These are phyloP conservation scores for Lecanosticta acicola DNA, from an alignment of 2,329 filamentous ascomycete genomes.

Conservation along the genomic window DNA sequence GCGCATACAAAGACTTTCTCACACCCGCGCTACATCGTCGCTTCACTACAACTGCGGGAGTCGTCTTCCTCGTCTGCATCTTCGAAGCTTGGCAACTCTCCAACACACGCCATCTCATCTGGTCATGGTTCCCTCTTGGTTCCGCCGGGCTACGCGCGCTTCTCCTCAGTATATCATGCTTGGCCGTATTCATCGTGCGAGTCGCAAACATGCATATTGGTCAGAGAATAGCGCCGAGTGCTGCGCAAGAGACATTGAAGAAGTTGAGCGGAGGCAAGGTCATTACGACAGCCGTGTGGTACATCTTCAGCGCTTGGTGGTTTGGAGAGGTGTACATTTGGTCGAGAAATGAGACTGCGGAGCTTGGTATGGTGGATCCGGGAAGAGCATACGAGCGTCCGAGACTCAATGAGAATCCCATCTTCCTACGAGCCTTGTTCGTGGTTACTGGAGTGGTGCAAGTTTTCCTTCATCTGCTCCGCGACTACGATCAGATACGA, in stretches of 20 bases:
- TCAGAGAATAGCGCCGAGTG: constrained; percentile 60
- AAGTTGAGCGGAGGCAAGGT: constrained; percentile 36
- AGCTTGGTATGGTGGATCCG: constrained; percentile 69
- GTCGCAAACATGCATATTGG: constrained; percentile 50
- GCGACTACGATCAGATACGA: constrained; percentile 65
- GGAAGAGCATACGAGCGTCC: constrained; percentile 62
- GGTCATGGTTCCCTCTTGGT: constrained; percentile 81
- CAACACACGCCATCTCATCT: constrained; percentile 55
- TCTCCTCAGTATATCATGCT: constrained; percentile 68
- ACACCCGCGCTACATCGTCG: constrained; percentile 82
- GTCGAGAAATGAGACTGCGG: constrained; percentile 50
- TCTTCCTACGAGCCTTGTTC: constrained; percentile 72
- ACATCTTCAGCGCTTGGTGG: constrained; percentile 68
- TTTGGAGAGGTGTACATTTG: constrained; percentile 79
- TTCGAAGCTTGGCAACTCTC: constrained; percentile 64
- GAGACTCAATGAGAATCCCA: constrained; percentile 75
- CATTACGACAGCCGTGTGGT: constrained; percentile 60
- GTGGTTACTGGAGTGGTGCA: constrained; percentile 64
- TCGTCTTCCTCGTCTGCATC: constrained; percentile 68
- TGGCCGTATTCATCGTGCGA: constrained; percentile 76
- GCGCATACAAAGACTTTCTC: constrained; percentile 77
- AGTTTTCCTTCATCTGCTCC: constrained; percentile 61
- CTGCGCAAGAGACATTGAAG: constrained; percentile 58
- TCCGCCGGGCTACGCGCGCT: constrained; percentile 66
- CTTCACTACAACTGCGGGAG: constrained; percentile 70